Base-by-base conservation (phyloP, 1,284 basidiomycete genomes). In the Blastosporella zonata region DNA sequence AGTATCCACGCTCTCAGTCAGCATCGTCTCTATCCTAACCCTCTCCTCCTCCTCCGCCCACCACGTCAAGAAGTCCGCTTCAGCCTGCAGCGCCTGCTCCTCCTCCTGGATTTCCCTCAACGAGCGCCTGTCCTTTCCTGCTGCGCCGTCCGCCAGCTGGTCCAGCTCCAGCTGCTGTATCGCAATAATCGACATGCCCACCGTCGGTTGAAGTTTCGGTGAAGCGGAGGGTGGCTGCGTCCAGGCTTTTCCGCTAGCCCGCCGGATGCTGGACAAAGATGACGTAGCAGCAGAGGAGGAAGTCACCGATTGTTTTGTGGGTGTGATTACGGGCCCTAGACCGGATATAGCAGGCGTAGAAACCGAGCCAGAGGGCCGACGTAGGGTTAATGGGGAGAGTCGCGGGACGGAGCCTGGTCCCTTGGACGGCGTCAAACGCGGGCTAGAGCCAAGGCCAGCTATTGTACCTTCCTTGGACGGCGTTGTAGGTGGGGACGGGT, bases 31-130 rank as follows among this genome's bases (percentile, higher is more conserved):
- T 46, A 50, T 2, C 45, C 42, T 52, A 29, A 59, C 22, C 21
- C 59, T 47, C 39, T 81, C 82, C 67, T 93, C 88, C 63, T 94
- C 91, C 4, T 77, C 82, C 1, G 79, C 72, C 91, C 92, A 94
- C 92, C 91, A 94, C 54, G 73, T 76, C 65, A 93, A 66, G 62
- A 94, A 95, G 49, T 90, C 87, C 1, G 72, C 80, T 65, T 93
- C 91, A 28, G 73, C 74, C 52, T 75, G 79, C 29, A 74, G 72
- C 2, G 72, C 80, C 28, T 74, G 69, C 64, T 94, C 93, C 64
- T 95, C 90, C 50, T 84, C 81, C 65, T 94, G 92, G 37, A 95
- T 95, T 56, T 93, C 83, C n/a, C 74, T 69, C 51, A 93, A 68
- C 33, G 84, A 87, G 36, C 78, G 74, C 55, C 81, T 80, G 45